phyloP scores from a whole-genome alignment of 345 rosid genomes.

The Brassica napus region Da-Ae NC_063439.1:16821001-16821500 shows the following conservation, averaged over 20 bases:
- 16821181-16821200: background rate
- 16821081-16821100: background rate
- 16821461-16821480: constrained; percentile 59
- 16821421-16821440: constrained; percentile 80
- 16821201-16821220: background rate
- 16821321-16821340: background rate
- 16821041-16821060: constrained; percentile 5
- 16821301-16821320: constrained; percentile 5
- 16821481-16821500: constrained; percentile 71
- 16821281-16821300: background rate
- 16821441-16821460: constrained; percentile 53
- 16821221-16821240: background rate
- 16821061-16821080: background rate
- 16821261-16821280: background rate
- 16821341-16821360: background rate
- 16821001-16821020: constrained; percentile 4
- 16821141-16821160: constrained; percentile 16
- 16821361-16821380: constrained; percentile 20
- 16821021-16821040: constrained; percentile 4
- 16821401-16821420: constrained; percentile 81
- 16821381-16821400: constrained; percentile 67
- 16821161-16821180: background rate
- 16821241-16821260: background rate
- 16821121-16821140: background rate
- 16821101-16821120: background rate